These are phyloP conservation scores for Globisporangium perplexum DNA, from an alignment of 352 stramenopile species.

Conservation along the genomic window DNA sequence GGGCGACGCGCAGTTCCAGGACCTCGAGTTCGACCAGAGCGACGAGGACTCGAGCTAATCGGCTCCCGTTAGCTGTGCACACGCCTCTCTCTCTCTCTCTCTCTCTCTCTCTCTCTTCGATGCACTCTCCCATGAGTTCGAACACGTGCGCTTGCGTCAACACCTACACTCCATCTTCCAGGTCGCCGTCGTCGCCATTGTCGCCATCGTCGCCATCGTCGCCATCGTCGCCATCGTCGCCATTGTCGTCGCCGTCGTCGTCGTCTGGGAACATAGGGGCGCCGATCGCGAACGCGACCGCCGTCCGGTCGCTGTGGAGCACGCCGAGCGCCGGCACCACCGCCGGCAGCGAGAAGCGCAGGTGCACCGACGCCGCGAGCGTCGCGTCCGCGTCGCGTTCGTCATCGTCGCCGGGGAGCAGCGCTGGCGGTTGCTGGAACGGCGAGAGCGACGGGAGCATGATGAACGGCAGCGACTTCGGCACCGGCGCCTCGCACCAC, in stretches of 20 bases:
- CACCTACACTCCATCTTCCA: too few species aligned
- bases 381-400: not conserved
- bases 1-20: conserved; percentile 42
- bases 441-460: conserved; percentile 14
- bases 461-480: conserved; percentile 5
- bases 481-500: not conserved
- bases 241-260: conserved; percentile 12
- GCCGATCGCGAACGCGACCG: conserved; percentile 15
- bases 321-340: conserved; percentile 13
- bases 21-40: conserved; percentile 70
- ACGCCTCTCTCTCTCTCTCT: too few species aligned
- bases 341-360: conserved; percentile 8
- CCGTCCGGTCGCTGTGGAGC: conserved; percentile 7
- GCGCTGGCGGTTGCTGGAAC: conserved; percentile 4
- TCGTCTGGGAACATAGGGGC: conserved; percentile 22
- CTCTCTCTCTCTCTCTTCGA: too few species aligned
- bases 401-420: not conserved
- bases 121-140: too few species aligned
- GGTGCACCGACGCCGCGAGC: not conserved
- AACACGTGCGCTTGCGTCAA: too few species aligned
- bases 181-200: too few species aligned
- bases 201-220: too few species aligned
- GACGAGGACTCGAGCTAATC: conserved; percentile 71
- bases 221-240: too few species aligned
- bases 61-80: not conserved